A percentile compares a stretch with the other conserved stretches of the same genome.
Evolutionary conservation across 2,329 filamentous ascomycete species (phyloP).

Genomic region (Paraconiothyrium sp.): DNA sequence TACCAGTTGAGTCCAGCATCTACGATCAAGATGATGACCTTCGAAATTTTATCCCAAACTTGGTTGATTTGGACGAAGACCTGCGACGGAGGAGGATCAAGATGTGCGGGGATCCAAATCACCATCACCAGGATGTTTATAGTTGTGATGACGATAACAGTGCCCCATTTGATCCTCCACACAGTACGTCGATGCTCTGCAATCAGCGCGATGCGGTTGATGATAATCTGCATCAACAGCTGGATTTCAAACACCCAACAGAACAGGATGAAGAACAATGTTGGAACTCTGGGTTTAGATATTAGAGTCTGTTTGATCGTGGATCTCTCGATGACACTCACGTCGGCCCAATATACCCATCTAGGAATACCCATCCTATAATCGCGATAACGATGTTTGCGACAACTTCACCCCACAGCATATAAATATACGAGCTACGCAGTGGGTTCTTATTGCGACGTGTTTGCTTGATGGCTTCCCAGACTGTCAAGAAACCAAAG

Average conservation of each 20-base stretch:
- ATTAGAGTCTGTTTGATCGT: neutral
- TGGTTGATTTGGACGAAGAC: slow-evolving; percentile 58
- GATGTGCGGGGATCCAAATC: slow-evolving; percentile 64
- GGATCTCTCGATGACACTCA: slow-evolving; percentile 20
- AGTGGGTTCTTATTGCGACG: slow-evolving; percentile 45
- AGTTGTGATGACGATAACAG: slow-evolving; percentile 55
- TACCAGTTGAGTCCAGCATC: slow-evolving; percentile 64
- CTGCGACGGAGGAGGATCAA: slow-evolving; percentile 27
- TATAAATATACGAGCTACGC: slow-evolving; percentile 46
- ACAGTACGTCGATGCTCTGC: slow-evolving; percentile 54
- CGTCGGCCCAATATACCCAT: slow-evolving; percentile 41
- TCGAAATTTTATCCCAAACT: slow-evolving; percentile 64
- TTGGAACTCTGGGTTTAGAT: slow-evolving; percentile 32
- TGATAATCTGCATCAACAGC: slow-evolving; percentile 64
- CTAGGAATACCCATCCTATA: slow-evolving; percentile 44
- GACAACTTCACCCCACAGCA: slow-evolving; percentile 47
- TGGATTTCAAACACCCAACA: slow-evolving; percentile 55
- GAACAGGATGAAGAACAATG: slow-evolving; percentile 45
- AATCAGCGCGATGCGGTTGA: slow-evolving; percentile 63
- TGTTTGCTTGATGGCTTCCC: slow-evolving; percentile 49
- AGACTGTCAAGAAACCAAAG: slow-evolving; percentile 45
- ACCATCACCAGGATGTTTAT: slow-evolving; percentile 65
- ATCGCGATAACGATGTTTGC: slow-evolving; percentile 42
- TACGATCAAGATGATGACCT: slow-evolving; percentile 61
- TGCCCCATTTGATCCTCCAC: slow-evolving; percentile 58